Evolutionary conservation across 2,329 filamentous ascomycete species (phyloP).

Genomic region (Alternaria gaisen): DNA sequence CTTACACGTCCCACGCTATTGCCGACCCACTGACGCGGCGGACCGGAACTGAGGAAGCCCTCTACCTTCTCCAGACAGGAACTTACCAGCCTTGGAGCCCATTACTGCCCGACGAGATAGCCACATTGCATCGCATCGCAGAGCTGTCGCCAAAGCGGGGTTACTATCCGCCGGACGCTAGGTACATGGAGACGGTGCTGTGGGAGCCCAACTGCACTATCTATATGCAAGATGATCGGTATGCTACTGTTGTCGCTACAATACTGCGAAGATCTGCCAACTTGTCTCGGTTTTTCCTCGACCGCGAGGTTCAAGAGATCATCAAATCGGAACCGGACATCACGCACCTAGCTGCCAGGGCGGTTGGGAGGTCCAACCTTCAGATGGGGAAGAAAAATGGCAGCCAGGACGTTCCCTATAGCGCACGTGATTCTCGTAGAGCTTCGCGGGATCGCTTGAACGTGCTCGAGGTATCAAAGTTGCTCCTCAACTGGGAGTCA

Average conservation of each 20-base stretch:
- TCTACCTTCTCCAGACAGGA: slow-evolving; percentile 61
- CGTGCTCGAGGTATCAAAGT: slow-evolving; percentile 18
- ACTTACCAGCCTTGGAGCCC: slow-evolving; percentile 54
- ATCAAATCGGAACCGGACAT: neutral
- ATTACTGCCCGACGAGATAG: slow-evolving; percentile 3
- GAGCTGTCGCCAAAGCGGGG: slow-evolving; percentile 49
- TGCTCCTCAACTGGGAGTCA: slow-evolving; percentile 22
- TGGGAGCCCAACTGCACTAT: slow-evolving; percentile 41
- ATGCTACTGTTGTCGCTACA: slow-evolving; percentile 18
- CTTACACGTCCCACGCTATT: slow-evolving; percentile 65
- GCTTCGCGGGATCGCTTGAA: slow-evolving; percentile 13
- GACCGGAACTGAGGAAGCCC: slow-evolving; percentile 69
- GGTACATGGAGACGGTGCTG: slow-evolving; percentile 40
- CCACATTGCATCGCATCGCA: slow-evolving; percentile 37
- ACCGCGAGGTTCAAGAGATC: neutral
- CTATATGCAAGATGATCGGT: slow-evolving; percentile 46
- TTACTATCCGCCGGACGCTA: slow-evolving; percentile 39
- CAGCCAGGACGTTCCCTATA: slow-evolving; percentile 18
- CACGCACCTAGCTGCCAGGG: slow-evolving; percentile 30
- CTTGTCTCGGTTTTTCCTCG: slow-evolving; percentile 18
- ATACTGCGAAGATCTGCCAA: slow-evolving; percentile 25
- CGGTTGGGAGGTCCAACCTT: slow-evolving; percentile 12
- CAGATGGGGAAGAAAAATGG: neutral
- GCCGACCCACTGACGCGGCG: slow-evolving; percentile 66
- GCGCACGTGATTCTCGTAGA: slow-evolving; percentile 21